Conservation (phyloP, 148 eudicot genomes). For the Rhododendron henanense region DNA sequence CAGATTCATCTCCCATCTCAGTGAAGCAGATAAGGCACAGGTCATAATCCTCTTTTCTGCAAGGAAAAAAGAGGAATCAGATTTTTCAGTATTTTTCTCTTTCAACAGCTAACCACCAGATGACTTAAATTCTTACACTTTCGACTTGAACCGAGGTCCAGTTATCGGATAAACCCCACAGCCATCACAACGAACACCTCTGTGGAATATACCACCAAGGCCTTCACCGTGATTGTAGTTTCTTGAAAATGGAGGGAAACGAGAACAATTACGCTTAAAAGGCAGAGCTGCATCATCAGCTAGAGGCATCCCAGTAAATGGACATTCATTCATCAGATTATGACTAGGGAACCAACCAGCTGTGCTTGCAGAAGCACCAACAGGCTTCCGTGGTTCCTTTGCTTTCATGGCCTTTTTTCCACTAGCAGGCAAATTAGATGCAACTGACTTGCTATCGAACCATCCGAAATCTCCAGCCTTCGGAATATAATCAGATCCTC, state of each 20-base stretch:
- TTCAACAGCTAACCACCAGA: neutral
- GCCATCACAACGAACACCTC: slow-evolving; percentile 88
- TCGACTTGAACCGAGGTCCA: slow-evolving; percentile 90
- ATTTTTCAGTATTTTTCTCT: neutral
- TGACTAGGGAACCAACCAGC: neutral
- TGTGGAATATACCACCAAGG: slow-evolving; percentile 44
- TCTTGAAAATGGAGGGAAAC: slow-evolving; percentile 17
- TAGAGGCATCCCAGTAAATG: slow-evolving; percentile 32
- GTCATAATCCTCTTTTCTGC: slow-evolving; percentile 72
- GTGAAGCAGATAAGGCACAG: slow-evolving; percentile 67
- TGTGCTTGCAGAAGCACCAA: neutral
- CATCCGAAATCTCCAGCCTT: neutral
- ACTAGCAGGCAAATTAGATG: neutral
- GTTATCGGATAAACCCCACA: slow-evolving; percentile 72
- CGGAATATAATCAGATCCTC: neutral
- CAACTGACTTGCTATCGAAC: neutral
- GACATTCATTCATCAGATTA: slow-evolving; percentile 21
- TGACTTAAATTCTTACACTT: slow-evolving; percentile 50
- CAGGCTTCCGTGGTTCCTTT: neutral
- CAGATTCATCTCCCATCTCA: slow-evolving; percentile 45
- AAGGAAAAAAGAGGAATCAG: slow-evolving; percentile 4
- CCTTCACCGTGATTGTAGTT: slow-evolving; percentile 23
- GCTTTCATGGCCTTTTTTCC: neutral
- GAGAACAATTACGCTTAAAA: slow-evolving; percentile 8
- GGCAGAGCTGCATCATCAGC: slow-evolving; percentile 18